Conservation (phyloP, 495 filamentous ascomycete species). For the Penicillium robsamsonii region DNA sequence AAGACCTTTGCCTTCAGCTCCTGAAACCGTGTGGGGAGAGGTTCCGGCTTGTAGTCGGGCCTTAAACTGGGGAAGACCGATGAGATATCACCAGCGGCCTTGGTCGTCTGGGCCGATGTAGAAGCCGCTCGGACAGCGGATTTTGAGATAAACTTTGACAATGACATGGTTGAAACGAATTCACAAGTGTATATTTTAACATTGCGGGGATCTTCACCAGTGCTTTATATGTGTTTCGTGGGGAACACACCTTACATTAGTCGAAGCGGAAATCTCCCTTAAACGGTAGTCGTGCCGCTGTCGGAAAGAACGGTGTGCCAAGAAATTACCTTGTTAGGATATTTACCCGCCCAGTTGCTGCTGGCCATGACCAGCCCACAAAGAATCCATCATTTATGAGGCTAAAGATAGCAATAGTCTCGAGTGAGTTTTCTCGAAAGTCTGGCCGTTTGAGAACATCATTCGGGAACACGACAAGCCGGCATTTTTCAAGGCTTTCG, state of each 20-base stretch:
- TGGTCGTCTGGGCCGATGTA: constrained; percentile 36
- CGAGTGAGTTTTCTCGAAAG: not conserved
- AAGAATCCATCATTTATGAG: not conserved
- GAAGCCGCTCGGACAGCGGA: constrained; percentile 36
- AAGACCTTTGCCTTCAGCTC: constrained; percentile 70
- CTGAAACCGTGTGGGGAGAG: constrained; percentile 69
- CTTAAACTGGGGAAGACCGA: constrained; percentile 76
- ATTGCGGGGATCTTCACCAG: constrained; percentile 7
- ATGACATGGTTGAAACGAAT: constrained; percentile 27
- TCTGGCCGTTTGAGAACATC: not conserved
- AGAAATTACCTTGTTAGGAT: constrained; percentile 4
- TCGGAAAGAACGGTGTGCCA: not conserved
- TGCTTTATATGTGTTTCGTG: constrained; percentile 3
- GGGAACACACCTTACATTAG: constrained; percentile 4
- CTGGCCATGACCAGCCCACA: constrained; percentile 2
- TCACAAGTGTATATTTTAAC: not conserved
- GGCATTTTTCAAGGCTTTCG: not conserved
- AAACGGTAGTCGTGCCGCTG: constrained; percentile 2
- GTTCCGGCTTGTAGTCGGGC: constrained; percentile 60
- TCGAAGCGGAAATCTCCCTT: not conserved
- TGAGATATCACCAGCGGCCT: constrained; percentile 71
- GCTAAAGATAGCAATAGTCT: not conserved
- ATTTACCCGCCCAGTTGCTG: not conserved
- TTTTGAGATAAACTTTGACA: constrained; percentile 35
- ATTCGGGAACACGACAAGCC: not conserved